phyloP scores from a whole-genome alignment of 164 flowering plant genomes.

The Saururus chinensis region DNA sequence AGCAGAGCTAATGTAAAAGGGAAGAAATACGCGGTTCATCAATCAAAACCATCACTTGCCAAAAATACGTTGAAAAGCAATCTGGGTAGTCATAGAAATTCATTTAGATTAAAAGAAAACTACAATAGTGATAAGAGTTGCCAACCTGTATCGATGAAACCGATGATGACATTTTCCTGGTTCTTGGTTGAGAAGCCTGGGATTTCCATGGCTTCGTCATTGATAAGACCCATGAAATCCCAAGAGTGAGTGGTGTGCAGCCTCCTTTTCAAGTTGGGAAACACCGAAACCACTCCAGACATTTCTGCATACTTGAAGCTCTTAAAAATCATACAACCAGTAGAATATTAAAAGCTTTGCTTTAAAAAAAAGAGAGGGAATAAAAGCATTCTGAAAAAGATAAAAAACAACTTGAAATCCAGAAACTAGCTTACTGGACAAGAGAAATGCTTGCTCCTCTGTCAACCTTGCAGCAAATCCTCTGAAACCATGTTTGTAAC shows the following conservation, averaged over 20 bases:
- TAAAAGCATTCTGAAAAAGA: background rate
- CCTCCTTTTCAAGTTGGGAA: conserved; percentile 46
- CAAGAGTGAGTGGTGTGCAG: conserved; percentile 84
- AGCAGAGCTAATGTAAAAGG: background rate
- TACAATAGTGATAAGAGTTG: background rate
- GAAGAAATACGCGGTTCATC: no score
- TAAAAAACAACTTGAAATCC: background rate
- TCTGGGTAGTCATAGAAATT: no score
- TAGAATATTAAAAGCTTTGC: background rate
- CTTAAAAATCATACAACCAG: background rate
- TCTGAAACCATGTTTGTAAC: conserved; percentile 63
- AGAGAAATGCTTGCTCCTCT: conserved; percentile 43
- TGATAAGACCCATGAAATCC: conserved; percentile 78
- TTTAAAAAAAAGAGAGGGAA: background rate
- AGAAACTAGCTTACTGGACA: conserved; percentile 32
- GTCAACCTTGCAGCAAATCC: conserved; percentile 77
- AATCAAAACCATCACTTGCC: no score
- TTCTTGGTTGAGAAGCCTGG: conserved; percentile 63
- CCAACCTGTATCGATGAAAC: conserved; percentile 72
- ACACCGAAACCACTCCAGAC: conserved; percentile 79
- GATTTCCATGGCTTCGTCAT: conserved; percentile 57
- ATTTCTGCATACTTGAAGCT: conserved; percentile 31
- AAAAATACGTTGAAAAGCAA: no score
- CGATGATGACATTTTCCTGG: conserved; percentile 61
- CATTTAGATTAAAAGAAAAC: no score